Conservation (phyloP, 352 stramenopile genomes). For the Globisporangium middletonii region DNA sequence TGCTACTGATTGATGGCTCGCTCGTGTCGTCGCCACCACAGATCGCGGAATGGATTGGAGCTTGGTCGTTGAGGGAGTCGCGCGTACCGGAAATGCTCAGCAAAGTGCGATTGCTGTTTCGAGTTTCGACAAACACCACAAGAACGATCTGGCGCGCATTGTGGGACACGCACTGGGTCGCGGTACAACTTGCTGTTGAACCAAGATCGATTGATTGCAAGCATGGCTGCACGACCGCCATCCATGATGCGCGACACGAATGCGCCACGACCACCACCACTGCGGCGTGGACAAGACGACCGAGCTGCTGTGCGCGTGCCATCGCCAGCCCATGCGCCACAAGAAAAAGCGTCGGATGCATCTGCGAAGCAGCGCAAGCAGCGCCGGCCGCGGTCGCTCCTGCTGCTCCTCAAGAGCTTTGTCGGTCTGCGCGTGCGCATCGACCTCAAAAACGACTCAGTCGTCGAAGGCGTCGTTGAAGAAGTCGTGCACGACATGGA, state of each 20-base stretch:
- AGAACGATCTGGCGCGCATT: not conserved
- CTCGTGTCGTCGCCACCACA: not conserved
- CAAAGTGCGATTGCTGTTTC: not conserved
- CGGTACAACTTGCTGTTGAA: too few species aligned
- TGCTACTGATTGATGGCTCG: slow-evolving; percentile 1
- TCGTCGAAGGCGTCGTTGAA: slow-evolving; percentile 73
- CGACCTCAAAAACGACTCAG: slow-evolving; percentile 79
- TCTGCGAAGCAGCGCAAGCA: slow-evolving; percentile 8
- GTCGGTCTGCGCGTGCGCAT: slow-evolving; percentile 73
- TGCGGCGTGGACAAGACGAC: not conserved
- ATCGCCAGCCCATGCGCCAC: not conserved
- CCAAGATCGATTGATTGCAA: not conserved
- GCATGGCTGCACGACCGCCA: not conserved
- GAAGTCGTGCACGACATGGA: slow-evolving; percentile 87
- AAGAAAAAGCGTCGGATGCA: not conserved
- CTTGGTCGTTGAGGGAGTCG: not conserved
- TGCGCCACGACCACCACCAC: not conserved
- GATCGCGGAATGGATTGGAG: not conserved
- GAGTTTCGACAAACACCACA: not conserved
- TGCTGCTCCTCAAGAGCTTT: slow-evolving; percentile 83
- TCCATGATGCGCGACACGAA: too few species aligned
- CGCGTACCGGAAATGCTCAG: not conserved
- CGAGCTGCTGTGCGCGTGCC: not conserved
- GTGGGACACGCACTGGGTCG: too few species aligned
- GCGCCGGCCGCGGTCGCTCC: slow-evolving; percentile 42